These are phyloP conservation scores for Stylosanthes scabra DNA, from an alignment of 331 rosid genomes.

Conservation along the genomic window DNA sequence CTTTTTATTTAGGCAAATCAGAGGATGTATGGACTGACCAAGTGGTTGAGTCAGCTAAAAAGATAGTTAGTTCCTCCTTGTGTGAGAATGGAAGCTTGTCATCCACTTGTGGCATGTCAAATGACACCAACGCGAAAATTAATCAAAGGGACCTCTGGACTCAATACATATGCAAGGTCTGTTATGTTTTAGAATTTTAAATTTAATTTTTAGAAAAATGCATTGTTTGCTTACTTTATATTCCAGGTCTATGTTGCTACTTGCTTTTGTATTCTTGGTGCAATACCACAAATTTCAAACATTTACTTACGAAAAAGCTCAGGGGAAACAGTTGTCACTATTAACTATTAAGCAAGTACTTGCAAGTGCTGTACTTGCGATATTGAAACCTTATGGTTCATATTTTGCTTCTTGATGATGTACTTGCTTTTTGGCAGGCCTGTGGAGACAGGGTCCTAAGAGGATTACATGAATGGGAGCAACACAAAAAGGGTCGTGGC, in stretches of 20 bases:
- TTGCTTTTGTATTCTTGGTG: constrained; percentile 5
- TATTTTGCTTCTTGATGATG: constrained; percentile 6
- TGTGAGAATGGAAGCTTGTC: constrained; percentile 40
- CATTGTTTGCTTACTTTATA: background rate
- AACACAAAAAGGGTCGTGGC: constrained; percentile 74
- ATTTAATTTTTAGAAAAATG: no score
- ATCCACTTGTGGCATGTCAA: constrained; percentile 36
- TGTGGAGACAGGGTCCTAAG: constrained; percentile 81
- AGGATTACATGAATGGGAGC: constrained; percentile 95
- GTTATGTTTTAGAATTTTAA: constrained; percentile 30
- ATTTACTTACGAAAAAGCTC: background rate
- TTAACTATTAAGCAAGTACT: background rate
- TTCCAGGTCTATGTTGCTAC: background rate
- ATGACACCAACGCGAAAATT: constrained; percentile 43
- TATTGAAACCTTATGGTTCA: background rate
- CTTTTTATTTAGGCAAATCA: constrained; percentile 60
- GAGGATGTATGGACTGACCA: constrained; percentile 66
- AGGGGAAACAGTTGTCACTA: background rate
- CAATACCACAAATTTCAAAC: constrained; percentile 14
- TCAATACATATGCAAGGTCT: constrained; percentile 84
- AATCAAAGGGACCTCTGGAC: constrained; percentile 87
- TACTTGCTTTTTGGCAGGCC: constrained; percentile 58
- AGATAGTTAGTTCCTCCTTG: constrained; percentile 63
- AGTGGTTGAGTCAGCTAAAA: constrained; percentile 66
- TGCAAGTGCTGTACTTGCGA: background rate